A percentile compares a stretch with the other conserved stretches of the same genome.
Conservation (phyloP, 306 rosid genomes). For the Morella rubra region DNA sequence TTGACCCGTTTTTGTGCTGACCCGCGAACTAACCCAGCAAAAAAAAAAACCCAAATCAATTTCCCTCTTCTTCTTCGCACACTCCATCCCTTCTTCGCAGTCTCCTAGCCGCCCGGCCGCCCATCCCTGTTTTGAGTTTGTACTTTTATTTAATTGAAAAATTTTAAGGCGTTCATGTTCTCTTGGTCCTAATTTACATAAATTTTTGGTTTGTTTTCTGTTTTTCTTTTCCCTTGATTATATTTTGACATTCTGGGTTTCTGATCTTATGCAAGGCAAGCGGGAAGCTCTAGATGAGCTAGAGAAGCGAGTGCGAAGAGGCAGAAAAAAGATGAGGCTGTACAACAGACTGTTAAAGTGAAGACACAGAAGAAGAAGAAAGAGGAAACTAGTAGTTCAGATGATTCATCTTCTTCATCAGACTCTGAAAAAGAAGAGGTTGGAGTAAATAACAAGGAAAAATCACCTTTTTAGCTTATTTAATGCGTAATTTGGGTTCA, state of each 20-base stretch:
- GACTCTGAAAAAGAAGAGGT: conserved; percentile 69
- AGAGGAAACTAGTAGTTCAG: conserved; percentile 53
- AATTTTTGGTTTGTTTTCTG: neutral
- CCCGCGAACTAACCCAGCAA: too few species aligned
- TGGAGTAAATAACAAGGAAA: neutral
- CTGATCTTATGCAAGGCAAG: conserved; percentile 45
- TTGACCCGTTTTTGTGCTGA: too few species aligned
- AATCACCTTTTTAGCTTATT: neutral
- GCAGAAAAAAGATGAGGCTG: conserved; percentile 51
- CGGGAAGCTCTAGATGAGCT: conserved; percentile 58
- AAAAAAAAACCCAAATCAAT: too few species aligned
- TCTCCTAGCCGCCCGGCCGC: too few species aligned
- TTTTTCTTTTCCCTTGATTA: too few species aligned
- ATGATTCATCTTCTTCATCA: conserved; percentile 50
- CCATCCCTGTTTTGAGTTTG: too few species aligned
- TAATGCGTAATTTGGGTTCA: neutral
- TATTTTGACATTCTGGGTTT: neutral
- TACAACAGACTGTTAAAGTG: conserved; percentile 41
- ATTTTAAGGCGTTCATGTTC: neutral
- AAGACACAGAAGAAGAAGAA: conserved; percentile 49
- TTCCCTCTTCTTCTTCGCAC: too few species aligned
- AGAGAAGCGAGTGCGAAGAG: conserved; percentile 61
- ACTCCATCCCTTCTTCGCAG: too few species aligned
- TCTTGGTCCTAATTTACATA: neutral
- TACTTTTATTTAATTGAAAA: neutral